Percentiles rank a stretch among this genome's conserved stretches.
Conservation (phyloP, 768 basidiomycete species). For the Nidularia pulvinata region DNA sequence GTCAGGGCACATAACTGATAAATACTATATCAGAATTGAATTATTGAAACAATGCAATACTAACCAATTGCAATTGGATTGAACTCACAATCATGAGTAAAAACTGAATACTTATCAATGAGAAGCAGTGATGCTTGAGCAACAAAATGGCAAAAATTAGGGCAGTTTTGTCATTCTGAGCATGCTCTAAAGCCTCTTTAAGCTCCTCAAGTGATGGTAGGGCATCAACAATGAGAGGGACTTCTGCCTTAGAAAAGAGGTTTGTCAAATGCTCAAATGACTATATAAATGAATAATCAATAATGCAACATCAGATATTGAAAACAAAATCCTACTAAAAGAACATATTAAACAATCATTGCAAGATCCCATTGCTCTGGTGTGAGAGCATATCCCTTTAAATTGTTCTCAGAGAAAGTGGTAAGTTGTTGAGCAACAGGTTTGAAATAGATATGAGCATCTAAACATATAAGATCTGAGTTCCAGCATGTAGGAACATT, state of each 20-base stretch:
- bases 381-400: slow-evolving; percentile 12
- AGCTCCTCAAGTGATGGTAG: slow-evolving; percentile 13
- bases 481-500: slow-evolving; percentile 27
- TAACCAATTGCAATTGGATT: neutral
- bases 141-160: neutral
- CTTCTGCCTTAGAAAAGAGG: slow-evolving; percentile 15
- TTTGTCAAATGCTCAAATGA: slow-evolving; percentile 16
- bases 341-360: slow-evolving; percentile 14
- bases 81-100: neutral
- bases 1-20: slow-evolving; percentile 20
- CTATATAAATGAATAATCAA: slow-evolving; percentile 4
- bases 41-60: neutral
- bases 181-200: slow-evolving; percentile 3
- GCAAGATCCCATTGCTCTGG: too few species aligned
- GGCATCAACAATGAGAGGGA: slow-evolving; percentile 14
- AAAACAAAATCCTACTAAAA: slow-evolving; percentile 6
- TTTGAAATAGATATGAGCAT: slow-evolving; percentile 15
- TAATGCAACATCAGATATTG: neutral
- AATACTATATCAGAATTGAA: neutral
- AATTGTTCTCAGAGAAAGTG: neutral
- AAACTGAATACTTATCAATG: neutral
- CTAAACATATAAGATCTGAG: slow-evolving; percentile 20
- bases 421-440: slow-evolving; percentile 12
- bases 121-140: neutral
- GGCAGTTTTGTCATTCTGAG: slow-evolving; percentile 4